Conservation (phyloP, 768 basidiomycete genomes). For the Boletus reticulatus region DNA sequence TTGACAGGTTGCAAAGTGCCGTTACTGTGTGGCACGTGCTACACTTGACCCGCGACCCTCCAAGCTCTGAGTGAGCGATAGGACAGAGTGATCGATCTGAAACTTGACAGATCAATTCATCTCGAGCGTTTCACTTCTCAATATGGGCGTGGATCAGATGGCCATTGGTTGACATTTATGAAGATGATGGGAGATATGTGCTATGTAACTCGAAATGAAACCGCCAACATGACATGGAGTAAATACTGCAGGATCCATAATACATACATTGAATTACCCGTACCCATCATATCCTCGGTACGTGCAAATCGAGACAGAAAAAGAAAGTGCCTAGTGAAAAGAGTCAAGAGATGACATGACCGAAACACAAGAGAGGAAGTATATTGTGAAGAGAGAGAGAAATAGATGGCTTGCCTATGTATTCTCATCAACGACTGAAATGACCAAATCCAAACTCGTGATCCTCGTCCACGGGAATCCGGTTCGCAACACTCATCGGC, state of each 20-base stretch:
- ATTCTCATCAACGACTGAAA: neutral
- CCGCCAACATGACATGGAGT: neutral
- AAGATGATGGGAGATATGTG: too few relatives aligned
- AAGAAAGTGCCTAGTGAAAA: neutral
- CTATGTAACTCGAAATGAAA: too few relatives aligned
- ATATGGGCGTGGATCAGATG: too few relatives aligned
- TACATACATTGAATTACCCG: constrained; percentile 8
- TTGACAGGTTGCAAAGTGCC: too few relatives aligned
- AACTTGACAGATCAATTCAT: too few relatives aligned
- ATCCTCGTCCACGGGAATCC: constrained; percentile 23
- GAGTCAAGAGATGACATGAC: neutral
- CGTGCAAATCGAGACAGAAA: constrained; percentile 4
- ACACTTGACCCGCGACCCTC: too few relatives aligned
- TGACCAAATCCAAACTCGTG: constrained; percentile 3
- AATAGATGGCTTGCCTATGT: neutral
- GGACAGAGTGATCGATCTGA: too few relatives aligned
- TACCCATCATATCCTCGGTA: neutral
- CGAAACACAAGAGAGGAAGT: neutral
- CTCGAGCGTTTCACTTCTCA: too few relatives aligned
- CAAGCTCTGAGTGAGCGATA: too few relatives aligned
- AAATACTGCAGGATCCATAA: constrained; percentile 19
- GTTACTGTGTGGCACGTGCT: too few relatives aligned
- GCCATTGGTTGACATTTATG: too few relatives aligned
- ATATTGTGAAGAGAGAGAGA: neutral
- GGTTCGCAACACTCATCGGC: constrained; percentile 15